These are phyloP conservation scores for Mycena albidolilacea DNA, from an alignment of 768 basidiomycete species.

Conservation along the genomic window DNA sequence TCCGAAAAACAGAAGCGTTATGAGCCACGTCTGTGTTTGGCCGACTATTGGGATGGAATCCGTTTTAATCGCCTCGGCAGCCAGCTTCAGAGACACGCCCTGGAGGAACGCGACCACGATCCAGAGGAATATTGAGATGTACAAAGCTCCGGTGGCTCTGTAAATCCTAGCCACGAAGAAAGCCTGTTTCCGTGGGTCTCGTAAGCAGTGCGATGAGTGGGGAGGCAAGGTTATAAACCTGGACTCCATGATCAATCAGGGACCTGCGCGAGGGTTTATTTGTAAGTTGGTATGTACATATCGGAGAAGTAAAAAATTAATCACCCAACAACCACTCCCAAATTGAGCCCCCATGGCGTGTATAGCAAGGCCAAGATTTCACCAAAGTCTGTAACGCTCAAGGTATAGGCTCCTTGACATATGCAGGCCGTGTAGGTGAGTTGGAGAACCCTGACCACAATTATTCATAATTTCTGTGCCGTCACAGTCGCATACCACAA, in stretches of 20 bases:
- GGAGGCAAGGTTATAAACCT: slow-evolving; percentile 10
- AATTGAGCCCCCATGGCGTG: slow-evolving; percentile 34
- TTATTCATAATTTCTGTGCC: neutral
- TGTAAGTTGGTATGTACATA: neutral
- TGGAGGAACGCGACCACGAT: slow-evolving; percentile 23
- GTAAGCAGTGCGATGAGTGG: neutral
- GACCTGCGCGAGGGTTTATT: slow-evolving; percentile 5
- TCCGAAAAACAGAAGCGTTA: slow-evolving; percentile 33
- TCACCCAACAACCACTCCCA: slow-evolving; percentile 29
- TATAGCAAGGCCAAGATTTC: slow-evolving; percentile 25
- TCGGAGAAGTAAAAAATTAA: neutral
- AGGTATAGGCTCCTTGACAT: slow-evolving; percentile 33
- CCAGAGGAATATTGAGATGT: slow-evolving; percentile 29
- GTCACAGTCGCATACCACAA: slow-evolving; percentile 19
- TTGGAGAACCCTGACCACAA: slow-evolving; percentile 13
- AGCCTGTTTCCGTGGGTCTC: slow-evolving; percentile 11
- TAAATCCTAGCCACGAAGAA: slow-evolving; percentile 36
- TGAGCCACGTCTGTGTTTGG: slow-evolving; percentile 18
- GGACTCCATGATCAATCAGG: slow-evolving; percentile 29
- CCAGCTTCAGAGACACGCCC: slow-evolving; percentile 20
- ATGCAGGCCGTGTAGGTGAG: slow-evolving; percentile 31
- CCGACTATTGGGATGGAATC: slow-evolving; percentile 23
- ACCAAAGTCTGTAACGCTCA: slow-evolving; percentile 36
- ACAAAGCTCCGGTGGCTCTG: slow-evolving; percentile 21
- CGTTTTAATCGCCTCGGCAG: slow-evolving; percentile 13